A percentile compares a stretch with the other conserved stretches of the same genome.
Conservation (phyloP, 805 yeast species). For the Wickerhamomyces queroliae region DNA sequence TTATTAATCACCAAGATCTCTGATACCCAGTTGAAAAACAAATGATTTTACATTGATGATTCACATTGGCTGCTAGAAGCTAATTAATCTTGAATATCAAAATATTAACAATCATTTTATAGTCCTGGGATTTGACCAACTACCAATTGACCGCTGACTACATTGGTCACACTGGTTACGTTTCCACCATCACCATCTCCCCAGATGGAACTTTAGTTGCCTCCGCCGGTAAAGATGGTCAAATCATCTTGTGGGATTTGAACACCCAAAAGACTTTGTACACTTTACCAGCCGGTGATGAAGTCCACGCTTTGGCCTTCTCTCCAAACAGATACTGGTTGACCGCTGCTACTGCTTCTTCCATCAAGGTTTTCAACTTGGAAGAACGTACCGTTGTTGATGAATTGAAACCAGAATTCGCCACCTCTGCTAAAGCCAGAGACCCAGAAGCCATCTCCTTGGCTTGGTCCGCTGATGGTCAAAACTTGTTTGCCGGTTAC, state of each 20-base stretch:
- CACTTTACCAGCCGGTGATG: conserved; percentile 93
- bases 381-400: conserved; percentile 92
- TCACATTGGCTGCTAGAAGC: neutral
- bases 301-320: conserved; percentile 97
- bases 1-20: conserved; percentile 96
- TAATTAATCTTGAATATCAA: neutral
- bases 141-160: conserved; percentile 89
- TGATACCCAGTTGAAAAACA: conserved; percentile 43
- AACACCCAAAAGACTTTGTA: conserved; percentile 78
- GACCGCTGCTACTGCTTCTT: conserved; percentile 98
- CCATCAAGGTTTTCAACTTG: conserved; percentile 97
- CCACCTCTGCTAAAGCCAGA: conserved; percentile 81
- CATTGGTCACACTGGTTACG: conserved; percentile 99
- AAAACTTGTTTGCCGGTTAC: conserved; percentile 99
- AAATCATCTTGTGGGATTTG: conserved; percentile 97
- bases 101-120: conserved; percentile 40
- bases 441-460: conserved; percentile 97
- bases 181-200: conserved; percentile 92
- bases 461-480: conserved; percentile 99
- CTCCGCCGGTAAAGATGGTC: conserved; percentile 99
- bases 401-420: conserved; percentile 97
- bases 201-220: conserved; percentile 99
- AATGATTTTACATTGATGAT: neutral
- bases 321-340: conserved; percentile 99
- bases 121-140: conserved; percentile 93